Conservation (phyloP, 2,329 filamentous ascomycete genomes). For the Talaromyces islandicus region DNA sequence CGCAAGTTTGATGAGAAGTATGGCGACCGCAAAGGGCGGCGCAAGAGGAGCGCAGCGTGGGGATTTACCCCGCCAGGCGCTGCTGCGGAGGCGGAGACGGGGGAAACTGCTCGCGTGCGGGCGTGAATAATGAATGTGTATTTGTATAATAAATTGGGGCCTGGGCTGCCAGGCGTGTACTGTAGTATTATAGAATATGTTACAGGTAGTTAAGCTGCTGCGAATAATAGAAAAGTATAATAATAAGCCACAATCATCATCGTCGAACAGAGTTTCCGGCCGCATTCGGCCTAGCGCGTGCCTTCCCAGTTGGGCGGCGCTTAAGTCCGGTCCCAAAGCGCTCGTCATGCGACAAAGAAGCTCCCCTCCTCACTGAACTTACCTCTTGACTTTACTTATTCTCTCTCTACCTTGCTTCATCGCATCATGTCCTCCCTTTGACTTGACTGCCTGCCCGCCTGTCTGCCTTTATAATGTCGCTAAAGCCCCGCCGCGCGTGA, state of each 20-base stretch:
- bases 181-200: not conserved
- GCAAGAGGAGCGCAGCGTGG: conserved; percentile 51
- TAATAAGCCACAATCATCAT: not conserved
- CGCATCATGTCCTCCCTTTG: not conserved
- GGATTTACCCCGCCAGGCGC: conserved; percentile 42
- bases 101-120: conserved; percentile 37
- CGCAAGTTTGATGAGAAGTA: conserved; percentile 95
- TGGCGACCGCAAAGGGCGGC: conserved; percentile 67
- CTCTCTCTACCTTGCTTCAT: not conserved
- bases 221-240: too few relatives aligned
- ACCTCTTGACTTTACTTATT: not conserved
- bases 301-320: not conserved
- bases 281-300: not conserved
- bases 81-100: conserved; percentile 19
- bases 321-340: not conserved
- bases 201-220: too few relatives aligned
- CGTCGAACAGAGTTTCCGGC: not conserved
- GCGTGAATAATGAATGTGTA: conserved; percentile 18
- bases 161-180: not conserved
- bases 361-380: not conserved
- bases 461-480: not conserved
- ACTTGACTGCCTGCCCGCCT: not conserved
- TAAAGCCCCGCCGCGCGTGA: not conserved
- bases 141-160: not conserved
- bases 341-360: not conserved